phyloP scores from a whole-genome alignment of 192 early-diverging fungal species.

The Diversispora eburnea region DNA sequence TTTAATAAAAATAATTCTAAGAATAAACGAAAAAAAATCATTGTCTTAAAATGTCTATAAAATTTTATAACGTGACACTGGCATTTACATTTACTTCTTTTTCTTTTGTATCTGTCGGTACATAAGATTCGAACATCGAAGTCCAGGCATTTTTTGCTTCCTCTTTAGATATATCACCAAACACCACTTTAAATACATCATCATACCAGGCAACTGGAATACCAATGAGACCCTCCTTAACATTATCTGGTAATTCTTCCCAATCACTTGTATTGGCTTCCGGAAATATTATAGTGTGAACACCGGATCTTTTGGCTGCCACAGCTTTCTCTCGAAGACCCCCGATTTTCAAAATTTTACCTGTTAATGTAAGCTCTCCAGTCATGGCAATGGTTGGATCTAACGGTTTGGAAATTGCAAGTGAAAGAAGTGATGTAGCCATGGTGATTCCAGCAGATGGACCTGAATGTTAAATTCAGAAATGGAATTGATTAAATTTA shows the following conservation, averaged over 20 bases:
- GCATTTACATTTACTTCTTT: no score
- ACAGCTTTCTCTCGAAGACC: slow-evolving; percentile 98
- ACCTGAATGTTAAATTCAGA: slow-evolving; percentile 42
- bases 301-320: slow-evolving; percentile 90
- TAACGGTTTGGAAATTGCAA: slow-evolving; percentile 79
- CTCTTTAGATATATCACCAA: slow-evolving; percentile 39
- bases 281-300: slow-evolving; percentile 88
- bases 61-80: no score
- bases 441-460: slow-evolving; percentile 95
- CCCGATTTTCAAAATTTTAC: slow-evolving; percentile 96
- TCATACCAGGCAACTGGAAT: slow-evolving; percentile 81
- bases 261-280: slow-evolving; percentile 87
- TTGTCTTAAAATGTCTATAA: no score
- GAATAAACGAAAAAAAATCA: no score
- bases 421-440: slow-evolving; percentile 88
- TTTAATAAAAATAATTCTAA: no score
- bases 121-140: not conserved
- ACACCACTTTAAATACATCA: slow-evolving; percentile 60
- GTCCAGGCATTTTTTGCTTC: slow-evolving; percentile 14
- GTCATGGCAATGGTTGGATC: slow-evolving; percentile 92
- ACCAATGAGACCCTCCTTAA: slow-evolving; percentile 85
- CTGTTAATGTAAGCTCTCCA: slow-evolving; percentile 95
- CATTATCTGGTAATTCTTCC: slow-evolving; percentile 90
- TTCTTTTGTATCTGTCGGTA: no score
- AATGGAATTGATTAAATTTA: not conserved